Evolutionary conservation across 805 yeast species (phyloP), one percentile per base, ranked within the genome.

Genomic region (Pichia nakasei): DNA sequence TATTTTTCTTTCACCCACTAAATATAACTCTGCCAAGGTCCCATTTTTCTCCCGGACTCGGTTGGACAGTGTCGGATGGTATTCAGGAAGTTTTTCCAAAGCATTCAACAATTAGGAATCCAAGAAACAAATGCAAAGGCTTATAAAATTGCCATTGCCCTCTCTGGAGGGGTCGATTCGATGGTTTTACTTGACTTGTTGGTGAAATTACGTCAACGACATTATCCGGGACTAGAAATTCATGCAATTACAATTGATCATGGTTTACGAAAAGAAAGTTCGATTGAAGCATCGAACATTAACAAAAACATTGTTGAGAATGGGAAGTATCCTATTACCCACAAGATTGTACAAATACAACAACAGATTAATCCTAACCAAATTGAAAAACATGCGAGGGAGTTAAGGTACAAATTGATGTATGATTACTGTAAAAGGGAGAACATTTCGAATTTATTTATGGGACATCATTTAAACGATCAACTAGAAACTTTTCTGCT

Each of bases 121-220:
- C 17, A 18, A 7, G 37, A 27, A 18, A 22, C 20, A 6, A 20
- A 4, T 8, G n/a, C 4, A 4, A 15, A n/a, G 7, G 24, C 12
- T 8, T 6, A 37, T 2, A 43, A 36, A 9, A 20, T 52, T 5
- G 55, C 45, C 0, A 59, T 85, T 17, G 87, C 88, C 0, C 70
- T 85, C 1, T 79, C 87, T 15, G 95, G 95, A 1, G 94, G 94
- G 1, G 87, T 81, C 0, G 94, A 85, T 56, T 84, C 93, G 1
- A 78, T 84, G 78, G 79, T 84, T 13, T 58, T 85, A 37, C 68
- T 83, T 0, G 70, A 71, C 49, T 62, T 82, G 18, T 57, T 80
- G 5, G 46, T 66, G 11, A 45, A 41, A 3, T 48, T 62, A 38
- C 53, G 60, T 7, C 54, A 63, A 2, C 46, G 51, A 1, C 27